Conservation (phyloP, 2,329 filamentous ascomycete species). For the Colletotrichum echinochloae region DNA sequence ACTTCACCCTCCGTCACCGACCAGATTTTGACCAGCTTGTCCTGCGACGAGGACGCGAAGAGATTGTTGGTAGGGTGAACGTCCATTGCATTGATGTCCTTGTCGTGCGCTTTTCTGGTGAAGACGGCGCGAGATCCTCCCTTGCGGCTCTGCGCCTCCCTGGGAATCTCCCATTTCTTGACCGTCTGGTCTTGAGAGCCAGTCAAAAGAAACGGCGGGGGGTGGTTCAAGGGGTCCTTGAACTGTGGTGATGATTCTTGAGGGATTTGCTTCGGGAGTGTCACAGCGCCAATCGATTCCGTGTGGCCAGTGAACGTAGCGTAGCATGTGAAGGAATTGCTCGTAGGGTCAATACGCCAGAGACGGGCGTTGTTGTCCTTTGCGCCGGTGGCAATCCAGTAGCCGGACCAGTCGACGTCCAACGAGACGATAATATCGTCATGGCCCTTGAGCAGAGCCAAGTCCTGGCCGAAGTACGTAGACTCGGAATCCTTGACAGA, state of each 20-base stretch:
- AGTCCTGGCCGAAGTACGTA: constrained; percentile 87
- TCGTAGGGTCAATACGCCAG: constrained; percentile 85
- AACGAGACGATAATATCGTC: constrained; percentile 96
- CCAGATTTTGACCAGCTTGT: constrained; percentile 98
- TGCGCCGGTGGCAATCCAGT: constrained; percentile 95
- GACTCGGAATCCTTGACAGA: constrained; percentile 67
- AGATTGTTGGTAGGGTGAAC: constrained; percentile 79
- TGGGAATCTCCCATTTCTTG: constrained; percentile 90
- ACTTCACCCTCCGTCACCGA: constrained; percentile 90
- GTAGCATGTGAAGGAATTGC: constrained; percentile 81
- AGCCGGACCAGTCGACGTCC: constrained; percentile 95
- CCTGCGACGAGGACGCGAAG: constrained; percentile 96
- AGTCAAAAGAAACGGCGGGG: constrained; percentile 87
- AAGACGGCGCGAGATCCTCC: constrained; percentile 76
- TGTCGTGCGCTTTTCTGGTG: constrained; percentile 96
- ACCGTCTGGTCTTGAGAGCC: constrained; percentile 96
- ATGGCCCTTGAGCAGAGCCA: constrained; percentile 88
- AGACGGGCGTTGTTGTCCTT: constrained; percentile 96
- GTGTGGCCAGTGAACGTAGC: constrained; percentile 90
- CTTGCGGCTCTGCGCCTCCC: constrained; percentile 60
- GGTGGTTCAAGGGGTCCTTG: constrained; percentile 79
- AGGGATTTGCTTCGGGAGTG: constrained; percentile 79
- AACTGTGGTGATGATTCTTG: constrained; percentile 76
- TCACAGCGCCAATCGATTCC: constrained; percentile 91
- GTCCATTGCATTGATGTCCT: constrained; percentile 97